A percentile compares a stretch with the other conserved stretches of the same genome.
Conservation (phyloP, 148 eudicot species). For the Tetragonia tetragonoides region DNA sequence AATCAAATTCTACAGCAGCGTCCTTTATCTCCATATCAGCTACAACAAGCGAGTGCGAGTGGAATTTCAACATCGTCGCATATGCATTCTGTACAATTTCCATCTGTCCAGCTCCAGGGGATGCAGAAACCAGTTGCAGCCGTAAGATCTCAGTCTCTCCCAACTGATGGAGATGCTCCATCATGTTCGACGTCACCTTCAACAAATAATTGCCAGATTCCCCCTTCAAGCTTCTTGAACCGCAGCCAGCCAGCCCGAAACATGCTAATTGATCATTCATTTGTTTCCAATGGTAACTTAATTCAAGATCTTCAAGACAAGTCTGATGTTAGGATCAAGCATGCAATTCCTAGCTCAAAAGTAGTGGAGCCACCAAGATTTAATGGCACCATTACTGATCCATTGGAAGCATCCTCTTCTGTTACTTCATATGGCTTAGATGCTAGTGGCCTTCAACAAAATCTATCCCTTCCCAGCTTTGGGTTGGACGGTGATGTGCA, state of each 20-base stretch:
- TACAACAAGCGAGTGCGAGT: constrained; percentile 45
- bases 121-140: constrained; percentile 32
- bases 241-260: constrained; percentile 53
- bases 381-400: constrained; percentile 51
- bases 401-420: constrained; percentile 73
- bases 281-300: constrained; percentile 38
- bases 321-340: constrained; percentile 47
- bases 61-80: constrained; percentile 47
- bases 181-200: constrained; percentile 91
- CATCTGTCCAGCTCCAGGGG: constrained; percentile 47
- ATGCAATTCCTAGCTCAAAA: constrained; percentile 51
- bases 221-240: constrained; percentile 46
- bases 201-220: constrained; percentile 59
- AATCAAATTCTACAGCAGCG: constrained; percentile 51
- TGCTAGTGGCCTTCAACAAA: constrained; percentile 67
- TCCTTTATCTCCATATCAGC: constrained; percentile 43
- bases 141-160: constrained; percentile 39
- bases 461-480: constrained; percentile 52
- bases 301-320: constrained; percentile 55
- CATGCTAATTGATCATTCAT: constrained; percentile 43
- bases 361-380: constrained; percentile 56
- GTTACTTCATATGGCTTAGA: constrained; percentile 84
- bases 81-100: constrained; percentile 50
- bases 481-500: constrained; percentile 77
- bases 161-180: constrained; percentile 67